A percentile compares a stretch with the other conserved stretches of the same genome.
phyloP scores from a whole-genome alignment of 1,284 basidiomycete genomes.

The Trametes pubescens region DNA sequence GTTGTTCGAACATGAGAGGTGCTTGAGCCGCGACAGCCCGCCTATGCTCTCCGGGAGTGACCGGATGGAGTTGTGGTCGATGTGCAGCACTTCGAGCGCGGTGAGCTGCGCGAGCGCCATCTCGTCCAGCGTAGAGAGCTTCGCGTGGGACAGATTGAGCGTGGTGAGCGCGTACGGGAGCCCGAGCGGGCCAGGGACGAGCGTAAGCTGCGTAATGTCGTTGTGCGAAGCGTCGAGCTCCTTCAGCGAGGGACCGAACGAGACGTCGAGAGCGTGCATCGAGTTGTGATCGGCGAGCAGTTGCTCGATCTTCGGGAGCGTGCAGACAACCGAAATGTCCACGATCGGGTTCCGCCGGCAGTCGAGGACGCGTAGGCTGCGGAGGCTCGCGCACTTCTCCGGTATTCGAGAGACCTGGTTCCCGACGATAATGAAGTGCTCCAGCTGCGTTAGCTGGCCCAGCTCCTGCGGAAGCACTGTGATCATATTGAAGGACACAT shows the following conservation, averaged over 20 bases:
- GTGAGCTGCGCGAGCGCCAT: conserved; percentile 75
- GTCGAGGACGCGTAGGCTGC: conserved; percentile 77
- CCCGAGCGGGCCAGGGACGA: conserved; percentile 65
- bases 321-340: conserved; percentile 76
- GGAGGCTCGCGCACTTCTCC: conserved; percentile 66
- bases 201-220: conserved; percentile 83
- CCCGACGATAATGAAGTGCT: conserved; percentile 86
- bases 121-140: conserved; percentile 87
- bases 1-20: conserved; percentile 91
- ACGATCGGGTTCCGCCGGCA: conserved; percentile 85
- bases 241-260: conserved; percentile 69
- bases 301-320: conserved; percentile 72
- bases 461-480: conserved; percentile 84
- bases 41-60: conserved; percentile 86
- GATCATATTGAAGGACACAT: conserved; percentile 96
- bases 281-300: conserved; percentile 85
- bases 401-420: conserved; percentile 89
- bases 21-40: conserved; percentile 73
- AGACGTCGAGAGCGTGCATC: conserved; percentile 81
- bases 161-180: conserved; percentile 75
- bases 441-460: conserved; percentile 73
- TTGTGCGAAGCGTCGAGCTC: conserved; percentile 80
- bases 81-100: conserved; percentile 74
- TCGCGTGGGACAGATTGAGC: conserved; percentile 91
- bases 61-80: conserved; percentile 91